Evolutionary conservation across 2,329 filamentous ascomycete genomes (phyloP).

Genomic region (Blastomyces silverae): DNA sequence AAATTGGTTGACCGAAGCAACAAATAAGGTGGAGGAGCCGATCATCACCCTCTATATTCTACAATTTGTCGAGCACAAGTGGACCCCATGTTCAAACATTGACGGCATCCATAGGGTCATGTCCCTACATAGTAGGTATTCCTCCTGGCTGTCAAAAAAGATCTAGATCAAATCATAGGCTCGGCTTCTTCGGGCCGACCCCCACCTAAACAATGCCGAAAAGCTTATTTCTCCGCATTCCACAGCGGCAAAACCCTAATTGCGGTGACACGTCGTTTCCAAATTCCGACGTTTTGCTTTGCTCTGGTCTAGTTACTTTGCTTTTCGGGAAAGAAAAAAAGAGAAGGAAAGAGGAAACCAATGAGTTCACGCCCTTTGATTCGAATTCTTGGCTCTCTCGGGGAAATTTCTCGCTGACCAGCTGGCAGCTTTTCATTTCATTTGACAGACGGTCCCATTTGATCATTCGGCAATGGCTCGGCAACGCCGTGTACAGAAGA

Average conservation of each 20-base stretch:
- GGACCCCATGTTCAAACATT: too few species aligned
- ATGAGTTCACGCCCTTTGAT: too few species aligned
- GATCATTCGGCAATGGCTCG: slow-evolving; percentile 1
- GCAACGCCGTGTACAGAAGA: not conserved
- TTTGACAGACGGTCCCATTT: not conserved
- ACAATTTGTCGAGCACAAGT: too few species aligned
- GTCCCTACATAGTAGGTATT: not conserved
- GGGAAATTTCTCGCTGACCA: not conserved
- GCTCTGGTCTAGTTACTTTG: too few species aligned
- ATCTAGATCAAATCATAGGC: slow-evolving; percentile 3
- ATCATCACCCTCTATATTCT: too few species aligned
- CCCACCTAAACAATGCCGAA: not conserved
- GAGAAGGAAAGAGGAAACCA: too few species aligned
- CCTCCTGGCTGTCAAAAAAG: not conserved
- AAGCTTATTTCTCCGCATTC: slow-evolving; percentile 9
- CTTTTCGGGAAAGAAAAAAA: too few species aligned
- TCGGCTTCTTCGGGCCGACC: slow-evolving; percentile 10
- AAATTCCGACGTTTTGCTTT: too few species aligned
- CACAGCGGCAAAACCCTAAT: too few species aligned
- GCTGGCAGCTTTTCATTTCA: not conserved
- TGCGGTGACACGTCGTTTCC: too few species aligned
- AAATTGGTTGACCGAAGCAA: too few species aligned
- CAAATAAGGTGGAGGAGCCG: too few species aligned
- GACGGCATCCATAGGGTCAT: not conserved
- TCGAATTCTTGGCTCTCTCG: not conserved